Evolutionary conservation across 2,329 filamentous ascomycete species (phyloP).

Genomic region (Aspergillus quadrilineatus): DNA sequence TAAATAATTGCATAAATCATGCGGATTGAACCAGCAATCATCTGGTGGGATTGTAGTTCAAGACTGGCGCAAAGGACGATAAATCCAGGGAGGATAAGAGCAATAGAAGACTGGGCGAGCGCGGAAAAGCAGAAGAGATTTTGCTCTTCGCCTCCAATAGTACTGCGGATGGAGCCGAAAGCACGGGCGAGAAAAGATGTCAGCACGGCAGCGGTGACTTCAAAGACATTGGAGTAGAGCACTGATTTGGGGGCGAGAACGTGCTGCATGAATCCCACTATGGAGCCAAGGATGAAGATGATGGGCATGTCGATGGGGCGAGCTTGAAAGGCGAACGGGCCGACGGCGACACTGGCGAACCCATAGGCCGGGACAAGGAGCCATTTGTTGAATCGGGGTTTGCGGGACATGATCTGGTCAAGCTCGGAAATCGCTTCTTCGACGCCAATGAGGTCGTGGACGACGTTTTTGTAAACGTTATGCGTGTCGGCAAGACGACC

Average conservation of each 20-base stretch:
- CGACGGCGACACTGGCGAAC: conserved; percentile 71
- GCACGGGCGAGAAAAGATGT: conserved; percentile 69
- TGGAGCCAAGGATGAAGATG: conserved; percentile 71
- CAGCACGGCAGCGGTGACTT: conserved; percentile 64
- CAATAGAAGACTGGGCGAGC: conserved; percentile 70
- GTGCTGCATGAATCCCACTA: conserved; percentile 74
- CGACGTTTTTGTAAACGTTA: conserved; percentile 51
- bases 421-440: conserved; percentile 48
- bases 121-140: conserved; percentile 69
- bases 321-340: conserved; percentile 77
- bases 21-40: conserved; percentile 70
- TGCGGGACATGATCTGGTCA: conserved; percentile 58
- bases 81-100: conserved; percentile 70
- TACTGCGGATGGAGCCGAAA: conserved; percentile 64
- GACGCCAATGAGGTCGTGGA: conserved; percentile 50
- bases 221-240: conserved; percentile 65
- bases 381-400: conserved; percentile 57
- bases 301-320: conserved; percentile 77
- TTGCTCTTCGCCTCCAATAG: conserved; percentile 24
- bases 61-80: conserved; percentile 62
- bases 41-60: conserved; percentile 68
- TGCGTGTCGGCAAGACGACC: conserved; percentile 48
- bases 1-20: conserved; percentile 76
- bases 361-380: conserved; percentile 68
- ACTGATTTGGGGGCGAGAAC: conserved; percentile 73